Conservation (phyloP, 2,329 filamentous ascomycete genomes). For the Scedosporium boydii region DNA sequence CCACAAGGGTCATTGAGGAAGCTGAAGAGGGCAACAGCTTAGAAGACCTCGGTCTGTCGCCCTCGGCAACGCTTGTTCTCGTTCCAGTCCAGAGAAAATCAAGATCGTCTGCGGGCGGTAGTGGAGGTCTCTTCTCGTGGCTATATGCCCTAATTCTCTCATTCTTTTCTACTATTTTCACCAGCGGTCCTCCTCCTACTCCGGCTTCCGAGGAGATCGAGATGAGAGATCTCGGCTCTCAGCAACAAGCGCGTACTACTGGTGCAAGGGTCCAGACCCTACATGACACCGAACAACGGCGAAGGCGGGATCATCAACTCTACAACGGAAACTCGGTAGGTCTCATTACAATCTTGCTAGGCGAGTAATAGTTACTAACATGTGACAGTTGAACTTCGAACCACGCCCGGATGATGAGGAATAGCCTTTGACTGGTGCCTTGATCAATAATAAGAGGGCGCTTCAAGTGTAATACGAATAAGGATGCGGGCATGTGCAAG, state of each 20-base stretch:
- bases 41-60: slow-evolving; percentile 60
- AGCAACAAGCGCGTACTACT: slow-evolving; percentile 9
- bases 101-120: slow-evolving; percentile 26
- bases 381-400: slow-evolving; percentile 54
- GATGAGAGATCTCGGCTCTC: neutral
- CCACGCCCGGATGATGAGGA: slow-evolving; percentile 52
- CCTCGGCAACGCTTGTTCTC: slow-evolving; percentile 75
- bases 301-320: slow-evolving; percentile 54
- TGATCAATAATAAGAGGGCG: neutral
- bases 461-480: slow-evolving; percentile 19
- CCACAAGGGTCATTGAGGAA: slow-evolving; percentile 64
- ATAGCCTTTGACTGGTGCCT: slow-evolving; percentile 8
- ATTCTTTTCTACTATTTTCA: neutral
- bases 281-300: slow-evolving; percentile 29
- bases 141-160: slow-evolving; percentile 1
- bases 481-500: slow-evolving; percentile 10
- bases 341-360: slow-evolving; percentile 7
- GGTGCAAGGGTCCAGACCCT: slow-evolving; percentile 33
- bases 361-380: slow-evolving; percentile 16
- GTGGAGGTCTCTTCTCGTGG: neutral
- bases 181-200: neutral
- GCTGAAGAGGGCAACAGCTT: slow-evolving; percentile 65
- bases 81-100: slow-evolving; percentile 52
- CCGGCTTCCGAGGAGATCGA: neutral
- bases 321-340: slow-evolving; percentile 88